Evolutionary conservation across 2,329 filamentous ascomycete species (phyloP).

Genomic region (Trichoderma sp.): DNA sequence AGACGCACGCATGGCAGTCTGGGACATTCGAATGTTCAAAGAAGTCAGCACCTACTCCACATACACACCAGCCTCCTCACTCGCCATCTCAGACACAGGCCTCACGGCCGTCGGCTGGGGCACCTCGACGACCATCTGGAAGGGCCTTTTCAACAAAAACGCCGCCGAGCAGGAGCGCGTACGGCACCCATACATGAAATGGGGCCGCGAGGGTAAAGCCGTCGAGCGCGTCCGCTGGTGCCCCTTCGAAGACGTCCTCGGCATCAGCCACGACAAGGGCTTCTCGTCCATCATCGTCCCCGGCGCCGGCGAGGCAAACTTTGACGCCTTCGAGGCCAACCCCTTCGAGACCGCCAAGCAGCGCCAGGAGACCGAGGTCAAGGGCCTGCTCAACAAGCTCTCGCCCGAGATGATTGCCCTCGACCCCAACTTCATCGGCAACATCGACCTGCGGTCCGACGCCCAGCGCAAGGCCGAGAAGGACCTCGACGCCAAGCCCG

Average conservation of each 20-base stretch:
- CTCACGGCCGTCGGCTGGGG: constrained; percentile 89
- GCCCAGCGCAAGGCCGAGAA: constrained; percentile 73
- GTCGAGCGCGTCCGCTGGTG: constrained; percentile 88
- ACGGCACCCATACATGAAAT: constrained; percentile 86
- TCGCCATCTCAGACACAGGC: constrained; percentile 85
- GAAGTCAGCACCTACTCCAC: constrained; percentile 89
- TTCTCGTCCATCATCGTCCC: constrained; percentile 90
- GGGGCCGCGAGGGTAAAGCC: constrained; percentile 79
- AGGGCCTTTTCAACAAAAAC: constrained; percentile 78
- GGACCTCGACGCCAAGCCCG: constrained; percentile 70
- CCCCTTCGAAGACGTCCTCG: constrained; percentile 90
- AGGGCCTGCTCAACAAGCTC: constrained; percentile 86
- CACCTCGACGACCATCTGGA: constrained; percentile 86
- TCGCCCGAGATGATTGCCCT: constrained; percentile 96
- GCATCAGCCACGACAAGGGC: constrained; percentile 77
- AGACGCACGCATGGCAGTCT: constrained; percentile 87
- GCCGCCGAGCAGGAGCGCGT: constrained; percentile 71
- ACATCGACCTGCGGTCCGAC: constrained; percentile 76
- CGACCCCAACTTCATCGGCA: constrained; percentile 88
- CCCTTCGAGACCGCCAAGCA: constrained; percentile 93
- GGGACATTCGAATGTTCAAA: constrained; percentile 92
- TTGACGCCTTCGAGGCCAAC: constrained; percentile 88
- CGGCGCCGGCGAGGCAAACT: constrained; percentile 95
- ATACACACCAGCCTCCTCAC: constrained; percentile 73
- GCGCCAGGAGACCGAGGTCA: constrained; percentile 88